Conservation (phyloP, 768 basidiomycete genomes). For the Udeniomyces megalosporus region DNA sequence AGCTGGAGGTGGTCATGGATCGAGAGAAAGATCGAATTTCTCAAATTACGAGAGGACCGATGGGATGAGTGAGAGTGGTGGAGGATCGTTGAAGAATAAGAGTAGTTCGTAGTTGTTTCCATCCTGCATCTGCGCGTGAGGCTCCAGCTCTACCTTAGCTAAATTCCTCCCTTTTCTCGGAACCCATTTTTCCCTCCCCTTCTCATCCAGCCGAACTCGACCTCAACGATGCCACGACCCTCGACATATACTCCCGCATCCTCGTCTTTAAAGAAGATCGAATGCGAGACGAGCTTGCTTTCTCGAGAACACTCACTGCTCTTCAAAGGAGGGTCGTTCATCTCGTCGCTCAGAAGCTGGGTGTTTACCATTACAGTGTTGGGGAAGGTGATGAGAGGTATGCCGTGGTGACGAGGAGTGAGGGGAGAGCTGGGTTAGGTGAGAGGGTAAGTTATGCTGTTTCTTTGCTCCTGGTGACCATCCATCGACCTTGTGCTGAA, state of each 20-base stretch:
- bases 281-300: conserved; percentile 93
- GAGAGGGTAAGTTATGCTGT: conserved; percentile 9
- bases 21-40: too few species aligned
- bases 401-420: conserved; percentile 82
- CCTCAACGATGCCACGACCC: conserved; percentile 82
- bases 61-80: not conserved
- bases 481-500: not conserved
- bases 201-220: conserved; percentile 53
- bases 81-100: not conserved
- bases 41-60: too few species aligned
- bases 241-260: conserved; percentile 94
- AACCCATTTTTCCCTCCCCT: not conserved
- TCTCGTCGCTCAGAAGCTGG: conserved; percentile 87
- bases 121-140: too few species aligned
- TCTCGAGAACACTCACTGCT: conserved; percentile 68
- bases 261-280: conserved; percentile 93
- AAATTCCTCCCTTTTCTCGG: conserved; percentile 20
- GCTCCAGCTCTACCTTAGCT: too few species aligned
- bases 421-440: conserved; percentile 38
- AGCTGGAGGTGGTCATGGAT: too few species aligned
- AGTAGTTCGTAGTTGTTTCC: not conserved
- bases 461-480: not conserved
- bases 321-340: conserved; percentile 87
- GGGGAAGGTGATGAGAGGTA: conserved; percentile 86
- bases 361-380: conserved; percentile 82